Percentiles rank a stretch among this genome's conserved stretches.
Conservation (phyloP, 2,329 filamentous ascomycete genomes). For the Xylariaceae sp. region DNA sequence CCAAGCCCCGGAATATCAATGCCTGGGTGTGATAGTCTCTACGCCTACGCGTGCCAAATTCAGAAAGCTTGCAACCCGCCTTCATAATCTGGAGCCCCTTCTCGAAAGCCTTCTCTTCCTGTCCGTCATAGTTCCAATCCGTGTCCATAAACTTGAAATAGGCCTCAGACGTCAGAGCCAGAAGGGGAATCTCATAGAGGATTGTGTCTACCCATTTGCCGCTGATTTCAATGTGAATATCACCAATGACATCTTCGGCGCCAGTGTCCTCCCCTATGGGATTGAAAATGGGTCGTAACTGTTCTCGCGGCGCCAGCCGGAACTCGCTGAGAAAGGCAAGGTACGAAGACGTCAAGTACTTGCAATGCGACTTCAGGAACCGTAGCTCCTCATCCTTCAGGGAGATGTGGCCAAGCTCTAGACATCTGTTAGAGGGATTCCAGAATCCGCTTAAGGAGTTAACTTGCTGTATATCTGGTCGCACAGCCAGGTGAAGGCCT, state of each 20-base stretch:
- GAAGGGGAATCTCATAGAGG: conserved; percentile 91
- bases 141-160: conserved; percentile 96
- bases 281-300: conserved; percentile 68
- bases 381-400: conserved; percentile 74
- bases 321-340: conserved; percentile 79
- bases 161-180: conserved; percentile 88
- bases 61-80: conserved; percentile 82
- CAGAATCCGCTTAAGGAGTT: neutral
- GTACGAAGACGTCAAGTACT: conserved; percentile 74
- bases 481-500: conserved; percentile 80
- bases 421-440: neutral
- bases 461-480: conserved; percentile 71
- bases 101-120: conserved; percentile 76
- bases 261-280: conserved; percentile 54
- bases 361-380: conserved; percentile 74
- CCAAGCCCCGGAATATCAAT: conserved; percentile 82
- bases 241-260: conserved; percentile 63
- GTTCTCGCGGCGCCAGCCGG: conserved; percentile 72
- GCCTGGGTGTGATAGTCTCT: conserved; percentile 95
- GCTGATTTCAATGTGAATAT: conserved; percentile 70
- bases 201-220: conserved; percentile 94
- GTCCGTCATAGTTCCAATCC: conserved; percentile 84
- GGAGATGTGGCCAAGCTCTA: conserved; percentile 77
- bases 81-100: conserved; percentile 78
- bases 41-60: conserved; percentile 86